Conservation (phyloP, 2,329 filamentous ascomycete species). For the Podosphaera fusca region DNA sequence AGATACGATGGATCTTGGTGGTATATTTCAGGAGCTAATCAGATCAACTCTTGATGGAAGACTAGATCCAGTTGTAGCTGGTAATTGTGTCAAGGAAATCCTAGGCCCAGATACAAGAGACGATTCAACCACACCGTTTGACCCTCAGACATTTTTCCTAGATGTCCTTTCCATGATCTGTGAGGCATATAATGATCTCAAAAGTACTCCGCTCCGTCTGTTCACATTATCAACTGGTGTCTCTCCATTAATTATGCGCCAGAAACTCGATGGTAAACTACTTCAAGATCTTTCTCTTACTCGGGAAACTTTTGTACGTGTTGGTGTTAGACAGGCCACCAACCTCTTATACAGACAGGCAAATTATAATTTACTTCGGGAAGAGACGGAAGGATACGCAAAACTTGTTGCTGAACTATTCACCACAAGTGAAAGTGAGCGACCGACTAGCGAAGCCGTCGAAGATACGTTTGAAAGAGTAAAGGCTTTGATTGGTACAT, state of each 20-base stretch:
- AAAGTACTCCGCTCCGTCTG: slow-evolving; percentile 30
- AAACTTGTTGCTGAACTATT: slow-evolving; percentile 93
- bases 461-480: slow-evolving; percentile 76
- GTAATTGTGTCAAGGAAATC: slow-evolving; percentile 50
- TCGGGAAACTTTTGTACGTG: slow-evolving; percentile 59
- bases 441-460: slow-evolving; percentile 52
- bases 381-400: slow-evolving; percentile 91
- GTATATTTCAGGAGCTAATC: slow-evolving; percentile 67
- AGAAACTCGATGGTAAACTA: slow-evolving; percentile 58
- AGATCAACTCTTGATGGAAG: slow-evolving; percentile 48
- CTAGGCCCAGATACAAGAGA: slow-evolving; percentile 32
- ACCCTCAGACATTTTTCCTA: slow-evolving; percentile 50
- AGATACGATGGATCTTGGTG: slow-evolving; percentile 43
- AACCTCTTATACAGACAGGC: slow-evolving; percentile 87
- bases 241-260: slow-evolving; percentile 47
- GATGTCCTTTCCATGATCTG: slow-evolving; percentile 63
- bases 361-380: slow-evolving; percentile 85
- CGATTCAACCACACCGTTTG: slow-evolving; percentile 26
- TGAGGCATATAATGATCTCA: slow-evolving; percentile 37
- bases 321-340: slow-evolving; percentile 74
- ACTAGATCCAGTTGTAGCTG: slow-evolving; percentile 44
- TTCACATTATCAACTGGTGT: slow-evolving; percentile 54
- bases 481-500: slow-evolving; percentile 86
- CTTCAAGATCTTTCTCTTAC: slow-evolving; percentile 60
- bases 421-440: slow-evolving; percentile 56